phyloP scores from a whole-genome alignment of 257 asterid genomes.

The Nicotiana benthamiana region DNA sequence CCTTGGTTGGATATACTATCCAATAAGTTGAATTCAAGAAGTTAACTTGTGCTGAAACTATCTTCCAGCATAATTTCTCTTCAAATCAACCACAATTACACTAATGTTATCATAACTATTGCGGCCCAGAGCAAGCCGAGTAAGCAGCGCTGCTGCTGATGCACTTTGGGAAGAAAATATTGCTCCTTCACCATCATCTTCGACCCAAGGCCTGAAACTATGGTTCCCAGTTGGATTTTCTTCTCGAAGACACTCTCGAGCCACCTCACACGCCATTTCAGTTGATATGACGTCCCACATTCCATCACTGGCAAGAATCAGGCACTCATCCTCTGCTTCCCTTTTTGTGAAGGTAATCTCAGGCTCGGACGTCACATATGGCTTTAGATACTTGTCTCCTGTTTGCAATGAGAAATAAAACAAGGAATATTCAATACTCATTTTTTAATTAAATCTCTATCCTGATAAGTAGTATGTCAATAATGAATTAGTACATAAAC shows the following conservation, averaged over 20 bases:
- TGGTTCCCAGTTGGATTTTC: not conserved
- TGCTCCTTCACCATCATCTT: not conserved
- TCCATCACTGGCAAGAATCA: slow-evolving; percentile 17
- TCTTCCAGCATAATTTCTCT: not conserved
- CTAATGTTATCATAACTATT: slow-evolving; percentile 4
- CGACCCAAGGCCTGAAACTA: not conserved
- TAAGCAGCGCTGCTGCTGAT: slow-evolving; percentile 5
- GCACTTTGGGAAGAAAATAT: slow-evolving; percentile 2
- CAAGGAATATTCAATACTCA: not conserved
- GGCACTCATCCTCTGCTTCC: slow-evolving; percentile 6
- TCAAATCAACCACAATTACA: slow-evolving; percentile 12
- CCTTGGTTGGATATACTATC: not conserved
- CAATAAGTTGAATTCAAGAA: not conserved
- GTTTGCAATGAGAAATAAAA: not conserved
- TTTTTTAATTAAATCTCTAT: not conserved
- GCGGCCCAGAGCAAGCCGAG: slow-evolving; percentile 9
- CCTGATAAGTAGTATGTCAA: not conserved
- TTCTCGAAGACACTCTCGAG: not conserved
- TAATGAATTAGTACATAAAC: not conserved
- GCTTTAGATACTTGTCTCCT: slow-evolving; percentile 13
- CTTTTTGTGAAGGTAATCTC: slow-evolving; percentile 9
- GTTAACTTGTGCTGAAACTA: not conserved
- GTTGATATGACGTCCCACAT: slow-evolving; percentile 15
- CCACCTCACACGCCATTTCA: slow-evolving; percentile 7
- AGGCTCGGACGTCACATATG: slow-evolving; percentile 7